Evolutionary conservation across 2,329 filamentous ascomycete species (phyloP), one percentile per base, ranked within the genome.

Genomic region (Huntiella decipiens): DNA sequence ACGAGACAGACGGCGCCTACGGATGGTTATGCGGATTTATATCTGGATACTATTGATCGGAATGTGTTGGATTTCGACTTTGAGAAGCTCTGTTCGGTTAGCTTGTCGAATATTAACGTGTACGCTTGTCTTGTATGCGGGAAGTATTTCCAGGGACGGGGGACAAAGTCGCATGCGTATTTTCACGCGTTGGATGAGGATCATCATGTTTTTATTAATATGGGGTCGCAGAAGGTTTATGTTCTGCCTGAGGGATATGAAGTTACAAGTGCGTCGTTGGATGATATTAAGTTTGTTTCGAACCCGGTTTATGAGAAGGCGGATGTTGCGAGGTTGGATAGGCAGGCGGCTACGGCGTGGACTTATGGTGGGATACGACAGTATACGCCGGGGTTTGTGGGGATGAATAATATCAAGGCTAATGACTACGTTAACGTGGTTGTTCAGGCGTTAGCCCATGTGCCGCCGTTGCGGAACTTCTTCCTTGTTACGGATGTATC

Each of bases 321-420:
- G 36, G 83, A 96, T 56, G 87, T 96, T 31, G 70, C 75, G 55
- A 75, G 76, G 55, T 65, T 96, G 53, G 91, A 96, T 63, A 73
- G 77, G 45, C 62, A 68, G 53, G 65, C 67, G 45, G 68, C 70
- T 56, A 54, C 66, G 13, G 74, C 76, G 38, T 86, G 79, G 72
- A 88, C 93, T 56, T 70, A 96, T 37, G 69, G 70, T 43, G 85
- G 85, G 52, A 22, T 22, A 37, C 83, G 81, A 61, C 77, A 82
- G 58, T 98, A 98, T 63, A 79, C 79, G 53, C 91, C 91, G 15
- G 88, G 91, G 4, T 98, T 87, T 59, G 85, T 98, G 51, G 91
- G 91, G 53, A 92, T 98, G 83, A 98, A 98, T 70, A 98, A 98
- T 64, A 95, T 98, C 70, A 98, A 98, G 63, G 85, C 91, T 49